phyloP scores from a whole-genome alignment of 2,329 filamentous ascomycete genomes.

The Calonectria pauciramosa region DNA sequence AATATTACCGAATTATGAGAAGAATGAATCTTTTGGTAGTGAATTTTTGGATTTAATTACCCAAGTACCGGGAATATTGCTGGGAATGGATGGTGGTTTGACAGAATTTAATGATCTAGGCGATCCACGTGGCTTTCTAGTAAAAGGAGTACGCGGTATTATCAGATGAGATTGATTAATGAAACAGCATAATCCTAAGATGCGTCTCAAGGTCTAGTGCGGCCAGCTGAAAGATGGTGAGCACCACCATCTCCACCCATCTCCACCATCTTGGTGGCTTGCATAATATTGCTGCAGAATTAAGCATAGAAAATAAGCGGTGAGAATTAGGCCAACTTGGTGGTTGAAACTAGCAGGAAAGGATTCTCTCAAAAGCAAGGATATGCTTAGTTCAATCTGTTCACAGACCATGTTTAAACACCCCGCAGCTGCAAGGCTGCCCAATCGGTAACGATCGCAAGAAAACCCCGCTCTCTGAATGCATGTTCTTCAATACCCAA shows the following conservation, averaged over 20 bases:
- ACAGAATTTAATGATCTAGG: neutral
- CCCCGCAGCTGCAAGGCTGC: neutral
- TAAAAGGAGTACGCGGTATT: neutral
- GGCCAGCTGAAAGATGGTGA: neutral
- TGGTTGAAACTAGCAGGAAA: neutral
- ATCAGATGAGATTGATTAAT: neutral
- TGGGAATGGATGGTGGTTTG: neutral
- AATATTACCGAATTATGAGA: neutral
- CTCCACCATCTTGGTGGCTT: neutral
- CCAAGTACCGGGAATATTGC: neutral
- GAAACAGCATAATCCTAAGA: neutral
- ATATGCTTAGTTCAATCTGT: neutral
- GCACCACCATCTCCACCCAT: neutral
- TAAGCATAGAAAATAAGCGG: neutral
- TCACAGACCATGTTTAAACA: neutral
- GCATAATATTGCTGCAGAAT: neutral
- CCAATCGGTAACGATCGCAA: neutral
- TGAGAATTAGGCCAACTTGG: neutral
- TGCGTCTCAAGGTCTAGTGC: neutral
- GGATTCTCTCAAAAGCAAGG: neutral
- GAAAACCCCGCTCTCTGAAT: neutral
- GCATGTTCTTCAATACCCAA: neutral
- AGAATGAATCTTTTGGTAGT: neutral
- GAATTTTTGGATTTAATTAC: neutral
- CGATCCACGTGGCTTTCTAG: neutral